Percentiles rank a stretch among this genome's conserved stretches.
Conservation (phyloP, 768 basidiomycete genomes). For the Trametes sanguinea region DNA sequence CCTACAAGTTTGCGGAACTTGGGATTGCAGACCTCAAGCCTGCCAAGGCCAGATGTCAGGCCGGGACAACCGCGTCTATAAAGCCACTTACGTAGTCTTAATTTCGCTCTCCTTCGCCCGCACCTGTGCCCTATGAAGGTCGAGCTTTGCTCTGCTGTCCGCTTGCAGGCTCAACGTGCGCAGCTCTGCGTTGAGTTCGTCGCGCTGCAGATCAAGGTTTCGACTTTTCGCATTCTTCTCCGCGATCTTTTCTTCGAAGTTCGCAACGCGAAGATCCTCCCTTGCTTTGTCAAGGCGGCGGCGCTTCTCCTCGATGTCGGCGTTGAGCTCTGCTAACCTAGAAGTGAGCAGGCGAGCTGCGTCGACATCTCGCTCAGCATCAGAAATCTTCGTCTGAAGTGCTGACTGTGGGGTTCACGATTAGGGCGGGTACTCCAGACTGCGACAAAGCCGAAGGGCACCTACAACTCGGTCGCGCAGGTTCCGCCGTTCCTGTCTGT, state of each 20-base stretch:
- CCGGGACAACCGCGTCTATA: not conserved
- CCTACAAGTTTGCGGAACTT: constrained; percentile 71
- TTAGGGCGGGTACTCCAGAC: not conserved
- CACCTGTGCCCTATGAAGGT: constrained; percentile 70
- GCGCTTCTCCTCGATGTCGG: constrained; percentile 73
- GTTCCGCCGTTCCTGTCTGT: constrained; percentile 54
- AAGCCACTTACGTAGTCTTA: constrained; percentile 57
- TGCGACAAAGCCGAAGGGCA: not conserved
- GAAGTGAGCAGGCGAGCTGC: constrained; percentile 53
- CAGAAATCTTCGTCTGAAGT: constrained; percentile 49
- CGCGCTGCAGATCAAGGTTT: constrained; percentile 66
- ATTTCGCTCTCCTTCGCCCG: constrained; percentile 67
- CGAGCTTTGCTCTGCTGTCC: constrained; percentile 76
- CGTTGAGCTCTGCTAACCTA: constrained; percentile 53
- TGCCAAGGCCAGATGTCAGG: constrained; percentile 34
- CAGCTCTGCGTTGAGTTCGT: constrained; percentile 70
- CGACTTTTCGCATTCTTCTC: constrained; percentile 58
- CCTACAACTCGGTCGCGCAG: constrained; percentile 62
- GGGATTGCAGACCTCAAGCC: constrained; percentile 59
- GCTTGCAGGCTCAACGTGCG: constrained; percentile 74
- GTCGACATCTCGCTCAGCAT: constrained; percentile 59
- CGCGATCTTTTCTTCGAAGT: constrained; percentile 63
- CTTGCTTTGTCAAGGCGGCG: constrained; percentile 60
- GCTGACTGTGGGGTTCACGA: constrained; percentile 22
- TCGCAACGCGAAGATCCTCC: constrained; percentile 55